Percentiles rank a stretch among this genome's conserved stretches.
phyloP scores from a whole-genome alignment of 2,329 filamentous ascomycete species.

The Hortaea werneckii region DNA sequence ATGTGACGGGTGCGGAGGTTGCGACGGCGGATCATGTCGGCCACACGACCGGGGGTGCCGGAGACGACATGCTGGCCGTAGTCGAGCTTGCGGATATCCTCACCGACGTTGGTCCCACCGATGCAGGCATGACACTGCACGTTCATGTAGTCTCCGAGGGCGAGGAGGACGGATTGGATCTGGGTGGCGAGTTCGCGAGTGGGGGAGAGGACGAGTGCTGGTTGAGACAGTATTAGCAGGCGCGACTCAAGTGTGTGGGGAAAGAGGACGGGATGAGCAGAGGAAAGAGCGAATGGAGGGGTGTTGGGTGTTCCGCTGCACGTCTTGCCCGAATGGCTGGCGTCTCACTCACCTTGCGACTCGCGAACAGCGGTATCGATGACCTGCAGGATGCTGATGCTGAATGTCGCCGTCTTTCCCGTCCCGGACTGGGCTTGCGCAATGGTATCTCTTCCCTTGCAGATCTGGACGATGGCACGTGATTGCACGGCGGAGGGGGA shows the following conservation, averaged over 20 bases:
- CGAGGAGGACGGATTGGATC: conserved; percentile 97
- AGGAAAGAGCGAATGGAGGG: too few species aligned
- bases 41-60: conserved; percentile 86
- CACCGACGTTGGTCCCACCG: conserved; percentile 92
- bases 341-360: conserved; percentile 82
- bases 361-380: conserved; percentile 89
- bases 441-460: conserved; percentile 97
- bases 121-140: conserved; percentile 98
- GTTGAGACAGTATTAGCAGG: conserved; percentile 41
- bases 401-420: conserved; percentile 99
- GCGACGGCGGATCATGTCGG: conserved; percentile 70
- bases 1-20: conserved; percentile 64
- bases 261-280: too few species aligned
- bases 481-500: conserved; percentile 96
- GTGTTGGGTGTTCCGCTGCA: too few species aligned
- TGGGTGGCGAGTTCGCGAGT: conserved; percentile 95
- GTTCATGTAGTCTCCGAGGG: conserved; percentile 99
- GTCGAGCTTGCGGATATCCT: conserved; percentile 95
- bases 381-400: conserved; percentile 97
- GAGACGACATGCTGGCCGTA: conserved; percentile 97
- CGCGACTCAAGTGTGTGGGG: neutral
- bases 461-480: conserved; percentile 95
- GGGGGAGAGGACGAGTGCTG: conserved; percentile 83
- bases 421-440: conserved; percentile 97
- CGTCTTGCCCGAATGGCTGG: too few species aligned